Evolutionary conservation across 179 eudicot species (phyloP), one percentile per base, ranked within the genome.

Genomic region (Spinacia oleracea): DNA sequence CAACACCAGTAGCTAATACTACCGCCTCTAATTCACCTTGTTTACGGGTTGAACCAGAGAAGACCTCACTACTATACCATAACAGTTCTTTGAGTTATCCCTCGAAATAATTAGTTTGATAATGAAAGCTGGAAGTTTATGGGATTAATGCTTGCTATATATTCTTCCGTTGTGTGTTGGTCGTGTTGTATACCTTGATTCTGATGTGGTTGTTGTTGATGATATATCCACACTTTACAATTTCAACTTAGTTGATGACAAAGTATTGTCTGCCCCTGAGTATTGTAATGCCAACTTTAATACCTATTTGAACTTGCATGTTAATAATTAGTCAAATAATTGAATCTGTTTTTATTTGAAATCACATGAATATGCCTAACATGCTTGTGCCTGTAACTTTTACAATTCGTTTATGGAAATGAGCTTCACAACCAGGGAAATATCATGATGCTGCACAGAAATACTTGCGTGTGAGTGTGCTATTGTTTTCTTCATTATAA

Each of bases 1-100:
- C 93, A 18, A 93, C 98, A n/a, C 98, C 98, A 2, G 98, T 93
- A 21, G 98, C 98, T 43, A 93, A 92, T 0, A 93, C 98, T 5
- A 93, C 93, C 59, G 98, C 97, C 78, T 93, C 97, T 6, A 93
- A 64, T 66, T 93, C 98, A 79, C 98, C 98, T 84, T 93, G 98
- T 77, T 93, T 94, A 85, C 98, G 92, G 14, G 98, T 94, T 11
- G 98, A 94, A 16, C 98, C 98, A 32, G 98, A 94, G 80, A 85
- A 93, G 12, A 93, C 94, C 81, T 90, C 97, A n/a, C n/a, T n/a
- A n/a, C n/a, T n/a, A n/a, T n/a, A n/a, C n/a, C n/a, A n/a, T n/a
- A n/a, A n/a, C n/a, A n/a, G n/a, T n/a, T n/a, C n/a, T n/a, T n/a
- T n/a, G n/a, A n/a, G n/a, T n/a, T n/a, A n/a, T n/a, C n/a, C n/a